Conservation (phyloP, 176 grass and related monocot genomes). For the Phyllostachys edulis region DNA sequence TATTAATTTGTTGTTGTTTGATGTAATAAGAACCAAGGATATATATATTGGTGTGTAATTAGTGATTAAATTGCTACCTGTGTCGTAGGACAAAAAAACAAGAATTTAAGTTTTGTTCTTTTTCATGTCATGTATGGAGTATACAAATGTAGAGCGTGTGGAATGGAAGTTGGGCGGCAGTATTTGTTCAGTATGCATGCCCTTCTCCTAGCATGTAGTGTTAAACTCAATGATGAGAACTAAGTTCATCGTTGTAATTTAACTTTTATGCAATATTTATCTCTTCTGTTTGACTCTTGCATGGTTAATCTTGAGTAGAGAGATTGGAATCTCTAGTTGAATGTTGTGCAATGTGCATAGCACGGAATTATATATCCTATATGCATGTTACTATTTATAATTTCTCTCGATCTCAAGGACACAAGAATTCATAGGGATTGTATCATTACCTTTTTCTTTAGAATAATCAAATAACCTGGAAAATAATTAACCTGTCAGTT, state of each 20-base stretch:
- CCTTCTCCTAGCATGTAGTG: not conserved
- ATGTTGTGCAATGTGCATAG: not conserved
- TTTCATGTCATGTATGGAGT: constrained; percentile 17
- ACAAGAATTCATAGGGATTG: too few species aligned
- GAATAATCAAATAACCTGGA: too few species aligned
- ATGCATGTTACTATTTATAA: too few species aligned
- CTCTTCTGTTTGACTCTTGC: not conserved
- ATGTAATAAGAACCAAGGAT: constrained; percentile 50
- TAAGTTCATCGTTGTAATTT: not conserved
- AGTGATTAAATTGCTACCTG: not conserved
- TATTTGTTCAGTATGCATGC: constrained; percentile 19
- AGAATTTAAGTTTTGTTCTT: constrained; percentile 2
- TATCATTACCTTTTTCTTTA: too few species aligned
- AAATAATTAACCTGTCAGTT: too few species aligned
- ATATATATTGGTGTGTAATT: constrained; percentile 14
- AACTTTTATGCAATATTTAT: not conserved
- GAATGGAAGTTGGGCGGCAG: not conserved
- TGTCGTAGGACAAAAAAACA: not conserved
- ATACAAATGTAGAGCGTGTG: not conserved
- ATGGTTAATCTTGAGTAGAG: not conserved
- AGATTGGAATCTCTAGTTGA: not conserved
- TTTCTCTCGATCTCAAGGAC: not conserved
- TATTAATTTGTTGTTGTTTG: constrained; percentile 41
- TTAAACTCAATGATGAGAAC: not conserved
- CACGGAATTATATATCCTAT: too few species aligned